phyloP scores from a whole-genome alignment of 1,284 basidiomycete species.

The Austroboletus novae-zelandiae region DNA sequence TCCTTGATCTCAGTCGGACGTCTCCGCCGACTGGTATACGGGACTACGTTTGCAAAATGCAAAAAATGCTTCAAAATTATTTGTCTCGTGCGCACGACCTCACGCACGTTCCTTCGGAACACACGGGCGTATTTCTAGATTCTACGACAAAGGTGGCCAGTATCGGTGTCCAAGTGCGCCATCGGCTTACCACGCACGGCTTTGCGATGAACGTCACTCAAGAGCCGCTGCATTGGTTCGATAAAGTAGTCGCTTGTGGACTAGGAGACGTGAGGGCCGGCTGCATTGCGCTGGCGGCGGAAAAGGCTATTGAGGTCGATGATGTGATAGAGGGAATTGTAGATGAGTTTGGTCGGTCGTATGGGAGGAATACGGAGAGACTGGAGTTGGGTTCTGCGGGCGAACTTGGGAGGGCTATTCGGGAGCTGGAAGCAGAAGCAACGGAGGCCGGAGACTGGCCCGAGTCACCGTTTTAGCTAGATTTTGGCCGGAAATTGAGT shows the following conservation, averaged over 20 bases:
- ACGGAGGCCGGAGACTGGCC: slow-evolving; percentile 22
- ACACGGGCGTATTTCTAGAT: slow-evolving; percentile 78
- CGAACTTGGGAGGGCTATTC: slow-evolving; percentile 53
- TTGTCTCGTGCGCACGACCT: slow-evolving; percentile 58
- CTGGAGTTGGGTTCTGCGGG: slow-evolving; percentile 47
- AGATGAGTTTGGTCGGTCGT: slow-evolving; percentile 49
- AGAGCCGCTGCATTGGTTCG: slow-evolving; percentile 83
- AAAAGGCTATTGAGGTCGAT: slow-evolving; percentile 39
- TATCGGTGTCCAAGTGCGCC: slow-evolving; percentile 95
- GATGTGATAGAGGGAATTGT: slow-evolving; percentile 55
- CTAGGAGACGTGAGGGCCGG: slow-evolving; percentile 82
- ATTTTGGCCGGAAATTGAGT: neutral
- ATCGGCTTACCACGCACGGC: slow-evolving; percentile 92
- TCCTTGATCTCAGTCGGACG: slow-evolving; percentile 75
- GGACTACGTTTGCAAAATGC: slow-evolving; percentile 73
- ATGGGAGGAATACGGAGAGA: slow-evolving; percentile 53
- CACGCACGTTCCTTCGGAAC: slow-evolving; percentile 51
- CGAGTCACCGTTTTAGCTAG: slow-evolving; percentile 7
- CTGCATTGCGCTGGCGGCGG: slow-evolving; percentile 50
- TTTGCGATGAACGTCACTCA: slow-evolving; percentile 90
- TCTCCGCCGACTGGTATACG: slow-evolving; percentile 58
- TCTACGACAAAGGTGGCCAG: slow-evolving; percentile 79
- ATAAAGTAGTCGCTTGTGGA: slow-evolving; percentile 89
- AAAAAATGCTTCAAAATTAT: slow-evolving; percentile 51
- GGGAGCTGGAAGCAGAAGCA: slow-evolving; percentile 42